Conservation (phyloP, 441 rosid genomes). For the Aquilaria agallochum region DNA sequence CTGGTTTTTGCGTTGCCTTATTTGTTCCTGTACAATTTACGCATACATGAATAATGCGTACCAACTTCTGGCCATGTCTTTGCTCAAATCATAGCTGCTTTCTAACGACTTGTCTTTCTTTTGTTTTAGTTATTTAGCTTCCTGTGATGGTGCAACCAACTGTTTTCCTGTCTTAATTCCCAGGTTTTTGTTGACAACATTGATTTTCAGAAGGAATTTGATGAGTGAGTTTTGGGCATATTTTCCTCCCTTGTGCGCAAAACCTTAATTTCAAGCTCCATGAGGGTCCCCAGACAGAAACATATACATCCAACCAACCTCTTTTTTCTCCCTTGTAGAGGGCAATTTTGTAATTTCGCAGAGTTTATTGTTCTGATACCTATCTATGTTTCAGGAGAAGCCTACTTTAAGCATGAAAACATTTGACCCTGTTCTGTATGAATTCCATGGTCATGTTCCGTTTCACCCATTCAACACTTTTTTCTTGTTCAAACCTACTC, state of each 20-base stretch:
- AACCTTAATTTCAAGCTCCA: not conserved
- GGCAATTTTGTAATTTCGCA: too few relatives aligned
- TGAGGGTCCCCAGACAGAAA: not conserved
- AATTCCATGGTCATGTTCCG: too few relatives aligned
- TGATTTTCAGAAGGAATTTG: conserved; percentile 75
- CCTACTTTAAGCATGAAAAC: too few relatives aligned
- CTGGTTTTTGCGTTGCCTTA: not conserved
- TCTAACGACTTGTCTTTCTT: not conserved
- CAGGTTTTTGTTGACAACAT: conserved; percentile 94
- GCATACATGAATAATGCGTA: too few relatives aligned
- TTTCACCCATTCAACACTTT: too few relatives aligned
- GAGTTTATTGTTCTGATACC: too few relatives aligned
- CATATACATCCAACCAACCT: too few relatives aligned
- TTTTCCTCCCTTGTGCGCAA: not conserved
- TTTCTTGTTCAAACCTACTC: too few relatives aligned
- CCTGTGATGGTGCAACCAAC: not conserved
- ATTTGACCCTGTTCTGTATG: too few relatives aligned
- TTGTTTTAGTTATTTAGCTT: not conserved
- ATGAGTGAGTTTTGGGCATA: conserved; percentile 46
- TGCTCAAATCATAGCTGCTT: not conserved
- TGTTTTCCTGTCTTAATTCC: conserved; percentile 2
- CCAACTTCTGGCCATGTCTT: too few relatives aligned
- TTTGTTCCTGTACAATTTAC: not conserved
- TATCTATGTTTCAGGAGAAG: too few relatives aligned
- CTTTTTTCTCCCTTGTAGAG: too few relatives aligned